Base-by-base conservation (phyloP, 108 stramenopile species). In the Skeletonema tropicum region DNA sequence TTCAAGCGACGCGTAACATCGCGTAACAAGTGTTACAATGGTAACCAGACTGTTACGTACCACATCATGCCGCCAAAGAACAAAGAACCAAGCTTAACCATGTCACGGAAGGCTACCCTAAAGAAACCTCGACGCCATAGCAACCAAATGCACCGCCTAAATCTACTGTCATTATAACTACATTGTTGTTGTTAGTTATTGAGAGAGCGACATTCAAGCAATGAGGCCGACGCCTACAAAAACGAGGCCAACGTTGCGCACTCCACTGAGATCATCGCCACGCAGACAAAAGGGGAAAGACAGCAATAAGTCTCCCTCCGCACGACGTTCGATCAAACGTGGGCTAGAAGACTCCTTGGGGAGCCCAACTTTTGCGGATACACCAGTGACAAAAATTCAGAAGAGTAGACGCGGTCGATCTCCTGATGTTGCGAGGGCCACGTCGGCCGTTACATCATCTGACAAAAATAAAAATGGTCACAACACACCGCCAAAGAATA, bases 201-300 rank as follows among this genome's bases (percentile, higher is more conserved):
- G 35, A 35, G 10, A 2, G 38, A 39, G 38, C 11, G 38, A 12
- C 15, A 15, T 42, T 5, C 5, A 29, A 29, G 26, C 26, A 3
- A 55, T 55, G 52, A 55, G 52, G 23, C 52, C 52, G 23, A 55
- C 52, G 52, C 52, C 52, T 25, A 55, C 52, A 4, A 55, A 55
- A 49, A 7, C 48, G 17, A 23, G 21, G 23, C 52, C 52, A 23
- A 23, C 52, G 52, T 23, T 23, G 52, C 52, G 52, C 21, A 9
- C 52, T 55, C 52, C 52, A 9, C 0, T 6, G 52, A 55, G 52
- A 55, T 55, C 52, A 55, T 55, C 52, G 23, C 52, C 52, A 9
- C 52, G 5, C 10, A 23, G 52, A 9, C 2, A 4, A 2, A 21
- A 21, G n/a, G n/a, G n/a, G 15, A 55, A 55, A 21, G n/a, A 5